Conservation (phyloP, 768 basidiomycete genomes). For the Termitomyces sp. region DNA sequence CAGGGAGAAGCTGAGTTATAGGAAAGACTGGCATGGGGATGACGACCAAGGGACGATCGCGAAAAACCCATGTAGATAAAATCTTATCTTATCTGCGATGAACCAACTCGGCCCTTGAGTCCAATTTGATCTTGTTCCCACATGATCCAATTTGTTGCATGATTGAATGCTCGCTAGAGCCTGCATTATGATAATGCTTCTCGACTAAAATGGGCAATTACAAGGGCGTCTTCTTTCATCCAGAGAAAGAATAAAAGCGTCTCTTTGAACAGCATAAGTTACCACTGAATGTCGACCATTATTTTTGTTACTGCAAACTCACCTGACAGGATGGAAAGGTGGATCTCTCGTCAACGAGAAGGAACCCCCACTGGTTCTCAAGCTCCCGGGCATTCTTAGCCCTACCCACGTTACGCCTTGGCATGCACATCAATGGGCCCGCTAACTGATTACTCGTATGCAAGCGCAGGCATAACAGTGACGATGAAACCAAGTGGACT, state of each 20-base stretch:
- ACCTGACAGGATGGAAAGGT: background rate
- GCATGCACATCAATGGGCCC: too few species aligned
- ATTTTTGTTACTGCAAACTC: background rate
- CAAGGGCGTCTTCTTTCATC: background rate
- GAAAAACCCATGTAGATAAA: background rate
- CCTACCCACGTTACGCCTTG: too few species aligned
- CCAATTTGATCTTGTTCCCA: background rate
- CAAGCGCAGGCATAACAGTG: too few species aligned
- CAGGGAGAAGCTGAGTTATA: constrained; percentile 39
- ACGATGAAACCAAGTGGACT: too few species aligned
- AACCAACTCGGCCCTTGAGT: background rate
- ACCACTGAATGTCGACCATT: background rate
- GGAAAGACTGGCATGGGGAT: constrained; percentile 41
- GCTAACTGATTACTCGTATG: too few species aligned
- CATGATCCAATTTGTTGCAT: too few species aligned
- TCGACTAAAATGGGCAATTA: too few species aligned
- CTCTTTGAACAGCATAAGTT: background rate
- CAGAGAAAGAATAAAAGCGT: background rate
- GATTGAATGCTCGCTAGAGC: too few species aligned
- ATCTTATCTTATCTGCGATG: constrained; percentile 8
- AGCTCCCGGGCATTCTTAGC: too few species aligned
- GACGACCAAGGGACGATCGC: background rate
- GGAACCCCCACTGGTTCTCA: too few species aligned
- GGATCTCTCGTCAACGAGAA: background rate
- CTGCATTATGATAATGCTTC: too few species aligned